Evolutionary conservation across 1,284 basidiomycete genomes (phyloP).

Genomic region (Ganoderma resinaceum): DNA sequence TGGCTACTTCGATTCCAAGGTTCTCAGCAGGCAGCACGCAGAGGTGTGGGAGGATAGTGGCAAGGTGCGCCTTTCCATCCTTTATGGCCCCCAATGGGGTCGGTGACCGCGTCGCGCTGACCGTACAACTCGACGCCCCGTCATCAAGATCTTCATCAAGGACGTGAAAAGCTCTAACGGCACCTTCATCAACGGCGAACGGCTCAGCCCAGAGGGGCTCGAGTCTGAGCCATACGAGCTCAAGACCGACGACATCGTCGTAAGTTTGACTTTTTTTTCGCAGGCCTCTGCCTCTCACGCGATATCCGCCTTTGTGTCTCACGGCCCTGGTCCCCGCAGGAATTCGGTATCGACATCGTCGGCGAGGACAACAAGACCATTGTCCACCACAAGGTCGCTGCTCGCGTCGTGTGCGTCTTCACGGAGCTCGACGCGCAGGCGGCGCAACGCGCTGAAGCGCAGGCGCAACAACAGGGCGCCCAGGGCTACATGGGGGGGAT

Average conservation of each 20-base stretch:
- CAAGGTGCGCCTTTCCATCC: slow-evolving; percentile 64
- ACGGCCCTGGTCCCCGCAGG: slow-evolving; percentile 14
- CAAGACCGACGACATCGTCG: slow-evolving; percentile 92
- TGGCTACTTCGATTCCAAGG: slow-evolving; percentile 98
- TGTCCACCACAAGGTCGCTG: slow-evolving; percentile 98
- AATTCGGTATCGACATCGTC: slow-evolving; percentile 89
- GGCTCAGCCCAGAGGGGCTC: slow-evolving; percentile 88
- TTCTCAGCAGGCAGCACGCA: slow-evolving; percentile 94
- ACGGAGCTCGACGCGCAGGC: slow-evolving; percentile 84
- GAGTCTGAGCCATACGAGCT: slow-evolving; percentile 96
- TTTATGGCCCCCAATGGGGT: background rate
- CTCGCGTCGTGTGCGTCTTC: slow-evolving; percentile 90
- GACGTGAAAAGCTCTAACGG: slow-evolving; percentile 99
- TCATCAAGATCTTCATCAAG: slow-evolving; percentile 90
- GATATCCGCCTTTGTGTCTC: slow-evolving; percentile 4
- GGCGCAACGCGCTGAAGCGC: slow-evolving; percentile 71
- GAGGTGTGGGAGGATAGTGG: slow-evolving; percentile 96
- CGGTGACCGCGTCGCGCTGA: slow-evolving; percentile 9
- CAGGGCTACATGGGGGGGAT: slow-evolving; percentile 35
- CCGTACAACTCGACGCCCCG: slow-evolving; percentile 7
- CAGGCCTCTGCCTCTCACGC: slow-evolving; percentile 6
- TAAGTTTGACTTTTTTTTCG: slow-evolving; percentile 45
- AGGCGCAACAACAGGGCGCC: slow-evolving; percentile 46
- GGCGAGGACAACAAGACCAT: slow-evolving; percentile 99
- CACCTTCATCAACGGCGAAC: slow-evolving; percentile 97